Evolutionary conservation across 2,329 filamentous ascomycete species (phyloP), one percentile per base, ranked within the genome.

Genomic region (Chaetothyriales sp.): DNA sequence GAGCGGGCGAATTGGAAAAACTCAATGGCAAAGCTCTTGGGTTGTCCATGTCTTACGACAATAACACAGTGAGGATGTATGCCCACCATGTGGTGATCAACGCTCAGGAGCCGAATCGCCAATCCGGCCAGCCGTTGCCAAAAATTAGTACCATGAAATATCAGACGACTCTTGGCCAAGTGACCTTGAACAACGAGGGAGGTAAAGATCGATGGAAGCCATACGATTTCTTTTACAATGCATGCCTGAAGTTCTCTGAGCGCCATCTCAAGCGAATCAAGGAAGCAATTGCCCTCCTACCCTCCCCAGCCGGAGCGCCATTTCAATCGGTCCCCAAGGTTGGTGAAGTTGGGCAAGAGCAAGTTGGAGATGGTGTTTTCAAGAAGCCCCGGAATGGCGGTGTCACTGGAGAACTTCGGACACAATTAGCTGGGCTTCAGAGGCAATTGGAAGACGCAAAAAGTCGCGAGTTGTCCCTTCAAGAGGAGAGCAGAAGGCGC

Each of bases 191-290:
- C 28, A 33, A 25, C 20, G 25, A 48, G 4, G 19, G 25, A 10
- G n/a, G 46, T 25, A 33, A 33, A 48, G 46, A 48, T 48, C 20
- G 46, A 3, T 48, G 20, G 46, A 48, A 28, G 19, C 46, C 20
- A 28, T 48, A 48, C 46, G 46, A 48, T 48, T 48, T 48, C 46
- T 48, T 48, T 48, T 48, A 48, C 20, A 48, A 28, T 18, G 46
- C 20, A 28, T 48, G 20, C 20, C 46, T 48, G 10, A 48, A 48
- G 46, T 48, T 48, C 46, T 48, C 46, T 28, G 4, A 28, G 25
- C 46, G 46, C 18, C 46, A 48, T 48, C 46, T 48, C 20, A 13
- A 22, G 25, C 46, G 46, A 48, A 48, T 48, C 20, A 48, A 48
- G 10, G 46, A 48, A 22, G 46, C 9, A 28, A 48, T 48, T 33